These are phyloP conservation scores for Naganishia onofrii DNA, from an alignment of 768 basidiomycete species.

Conservation along the genomic window DNA sequence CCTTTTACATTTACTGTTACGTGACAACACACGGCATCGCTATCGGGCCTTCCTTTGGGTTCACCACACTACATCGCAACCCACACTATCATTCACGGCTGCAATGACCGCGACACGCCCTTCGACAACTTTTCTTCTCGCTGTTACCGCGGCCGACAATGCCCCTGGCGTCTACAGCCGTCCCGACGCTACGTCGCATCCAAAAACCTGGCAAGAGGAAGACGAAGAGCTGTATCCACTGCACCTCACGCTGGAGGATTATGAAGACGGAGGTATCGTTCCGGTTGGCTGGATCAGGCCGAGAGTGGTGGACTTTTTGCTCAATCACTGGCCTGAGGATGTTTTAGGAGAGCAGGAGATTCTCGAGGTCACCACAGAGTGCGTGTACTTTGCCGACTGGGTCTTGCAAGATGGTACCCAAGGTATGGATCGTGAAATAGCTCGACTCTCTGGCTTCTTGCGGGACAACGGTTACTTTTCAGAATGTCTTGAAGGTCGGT, in stretches of 20 bases:
- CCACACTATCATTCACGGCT: too few relatives aligned
- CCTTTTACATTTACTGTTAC: too few relatives aligned
- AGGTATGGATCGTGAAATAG: slow-evolving; percentile 42
- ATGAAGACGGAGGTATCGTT: slow-evolving; percentile 29
- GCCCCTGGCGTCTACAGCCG: slow-evolving; percentile 33
- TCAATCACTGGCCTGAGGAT: slow-evolving; percentile 40
- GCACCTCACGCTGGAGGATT: slow-evolving; percentile 43
- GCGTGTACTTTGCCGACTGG: slow-evolving; percentile 19
- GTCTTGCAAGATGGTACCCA: slow-evolving; percentile 59
- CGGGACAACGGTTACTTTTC: slow-evolving; percentile 46
- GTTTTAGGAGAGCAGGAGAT: slow-evolving; percentile 32
- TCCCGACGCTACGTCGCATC: slow-evolving; percentile 34
- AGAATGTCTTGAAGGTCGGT: slow-evolving; percentile 50
- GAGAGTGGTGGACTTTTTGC: slow-evolving; percentile 44
- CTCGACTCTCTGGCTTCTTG: slow-evolving; percentile 47
- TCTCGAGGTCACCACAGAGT: slow-evolving; percentile 42
- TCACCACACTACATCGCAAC: too few relatives aligned
- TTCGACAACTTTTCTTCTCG: slow-evolving; percentile 30
- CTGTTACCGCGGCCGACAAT: slow-evolving; percentile 42
- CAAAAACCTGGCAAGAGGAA: slow-evolving; percentile 22
- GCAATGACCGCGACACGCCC: not conserved
- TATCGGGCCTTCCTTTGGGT: too few relatives aligned
- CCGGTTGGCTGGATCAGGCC: slow-evolving; percentile 56
- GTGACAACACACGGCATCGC: too few relatives aligned
- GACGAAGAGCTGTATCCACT: slow-evolving; percentile 40